These are phyloP conservation scores for Triangularia verruculosa DNA, from an alignment of 2,329 filamentous ascomycete species.

Conservation along the genomic window DNA sequence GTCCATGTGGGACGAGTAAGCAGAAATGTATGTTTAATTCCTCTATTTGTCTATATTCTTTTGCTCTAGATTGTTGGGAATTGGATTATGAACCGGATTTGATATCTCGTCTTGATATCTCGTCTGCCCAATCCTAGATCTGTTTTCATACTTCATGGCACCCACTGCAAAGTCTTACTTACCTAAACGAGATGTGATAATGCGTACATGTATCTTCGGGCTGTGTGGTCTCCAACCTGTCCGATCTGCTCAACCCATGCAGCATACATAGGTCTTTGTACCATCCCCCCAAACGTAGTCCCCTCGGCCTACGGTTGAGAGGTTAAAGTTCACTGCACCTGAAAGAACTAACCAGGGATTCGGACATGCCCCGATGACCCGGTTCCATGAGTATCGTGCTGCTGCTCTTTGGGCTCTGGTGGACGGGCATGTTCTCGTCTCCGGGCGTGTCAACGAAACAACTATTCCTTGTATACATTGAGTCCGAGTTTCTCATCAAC, in stretches of 20 bases:
- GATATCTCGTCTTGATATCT: no score
- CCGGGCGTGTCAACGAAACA: slow-evolving; percentile 49
- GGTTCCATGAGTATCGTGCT: slow-evolving; percentile 47
- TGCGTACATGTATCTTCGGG: no score
- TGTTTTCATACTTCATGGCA: neutral
- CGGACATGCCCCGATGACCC: slow-evolving; percentile 40
- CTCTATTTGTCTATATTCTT: neutral
- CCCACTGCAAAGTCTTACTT: no score
- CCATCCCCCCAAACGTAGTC: no score
- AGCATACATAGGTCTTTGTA: no score
- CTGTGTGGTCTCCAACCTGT: no score
- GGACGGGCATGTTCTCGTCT: slow-evolving; percentile 48
- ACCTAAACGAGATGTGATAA: no score
- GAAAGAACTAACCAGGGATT: slow-evolving; percentile 47
- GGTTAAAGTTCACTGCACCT: slow-evolving; percentile 42
- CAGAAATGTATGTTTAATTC: slow-evolving; percentile 44
- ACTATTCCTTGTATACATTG: slow-evolving; percentile 50
- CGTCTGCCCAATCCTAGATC: no score
- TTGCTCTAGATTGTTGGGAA: neutral
- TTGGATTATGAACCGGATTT: neutral
- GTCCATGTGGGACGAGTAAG: slow-evolving; percentile 51
- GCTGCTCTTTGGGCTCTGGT: slow-evolving; percentile 52
- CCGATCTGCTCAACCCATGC: no score
- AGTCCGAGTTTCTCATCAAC: slow-evolving; percentile 52
- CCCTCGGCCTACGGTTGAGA: no score